These are phyloP conservation scores for Glycine latifolia DNA, from an alignment of 306 rosid species.

Conservation along the genomic window DNA sequence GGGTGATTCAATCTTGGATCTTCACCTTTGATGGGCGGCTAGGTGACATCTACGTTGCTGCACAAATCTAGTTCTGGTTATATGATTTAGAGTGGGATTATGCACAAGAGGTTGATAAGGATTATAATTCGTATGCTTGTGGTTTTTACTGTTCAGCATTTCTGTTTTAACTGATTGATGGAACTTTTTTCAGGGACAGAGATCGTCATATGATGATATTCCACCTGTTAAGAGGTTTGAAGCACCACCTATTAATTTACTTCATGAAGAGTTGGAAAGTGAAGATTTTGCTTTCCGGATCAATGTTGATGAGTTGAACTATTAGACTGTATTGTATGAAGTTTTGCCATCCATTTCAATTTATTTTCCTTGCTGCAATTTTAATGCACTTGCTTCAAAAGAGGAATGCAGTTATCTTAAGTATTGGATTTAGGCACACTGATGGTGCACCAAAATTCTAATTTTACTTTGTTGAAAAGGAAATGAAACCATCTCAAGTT, in stretches of 20 bases:
- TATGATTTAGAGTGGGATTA: conserved; percentile 27
- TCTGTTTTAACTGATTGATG: conserved; percentile 25
- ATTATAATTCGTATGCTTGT: conserved; percentile 16
- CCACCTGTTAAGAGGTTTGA: conserved; percentile 56
- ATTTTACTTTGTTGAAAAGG: neutral
- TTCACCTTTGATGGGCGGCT: neutral
- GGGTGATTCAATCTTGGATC: neutral
- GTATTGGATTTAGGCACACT: neutral
- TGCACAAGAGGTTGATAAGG: conserved; percentile 17
- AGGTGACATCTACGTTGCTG: neutral
- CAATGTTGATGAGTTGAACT: conserved; percentile 72
- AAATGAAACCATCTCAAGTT: no score
- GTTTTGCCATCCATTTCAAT: conserved; percentile 32
- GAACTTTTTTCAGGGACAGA: conserved; percentile 67
- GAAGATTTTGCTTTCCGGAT: conserved; percentile 84
- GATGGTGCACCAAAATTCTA: conserved; percentile 32
- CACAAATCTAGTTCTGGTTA: conserved; percentile 33
- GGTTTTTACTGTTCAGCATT: conserved; percentile 27
- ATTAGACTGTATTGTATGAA: conserved; percentile 37
- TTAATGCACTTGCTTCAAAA: conserved; percentile 15
- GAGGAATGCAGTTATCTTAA: conserved; percentile 7
- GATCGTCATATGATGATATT: conserved; percentile 47
- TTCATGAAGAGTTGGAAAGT: conserved; percentile 85
- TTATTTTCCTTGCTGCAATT: conserved; percentile 15
- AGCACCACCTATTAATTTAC: conserved; percentile 55